A percentile compares a stretch with the other conserved stretches of the same genome.
phyloP scores from a whole-genome alignment of 495 filamentous ascomycete species.

The Neurospora sp. region DNA sequence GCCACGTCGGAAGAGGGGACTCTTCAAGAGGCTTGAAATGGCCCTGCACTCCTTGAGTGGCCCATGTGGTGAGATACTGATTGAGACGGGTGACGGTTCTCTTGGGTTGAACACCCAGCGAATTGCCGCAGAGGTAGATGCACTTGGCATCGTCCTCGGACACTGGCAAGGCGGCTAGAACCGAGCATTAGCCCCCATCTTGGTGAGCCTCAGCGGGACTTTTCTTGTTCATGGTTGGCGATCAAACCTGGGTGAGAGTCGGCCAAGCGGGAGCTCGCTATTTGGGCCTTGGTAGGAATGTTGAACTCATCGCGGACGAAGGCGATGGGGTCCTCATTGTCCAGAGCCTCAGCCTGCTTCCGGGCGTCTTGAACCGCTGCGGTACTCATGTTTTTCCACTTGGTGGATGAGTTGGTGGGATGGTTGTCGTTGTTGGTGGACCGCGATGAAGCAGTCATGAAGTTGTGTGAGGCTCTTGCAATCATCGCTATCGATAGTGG shows the following conservation, averaged over 20 bases:
- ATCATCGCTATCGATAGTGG: neutral
- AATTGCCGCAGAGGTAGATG: constrained; percentile 96
- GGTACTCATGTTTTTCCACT: constrained; percentile 8
- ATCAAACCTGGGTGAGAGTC: constrained; percentile 20
- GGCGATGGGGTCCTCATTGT: constrained; percentile 57
- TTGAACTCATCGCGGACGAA: constrained; percentile 67
- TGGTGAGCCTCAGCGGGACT: neutral
- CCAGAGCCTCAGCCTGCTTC: constrained; percentile 32
- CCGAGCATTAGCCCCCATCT: constrained; percentile 4
- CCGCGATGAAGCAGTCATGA: neutral
- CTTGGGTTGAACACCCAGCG: constrained; percentile 79
- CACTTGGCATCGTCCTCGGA: constrained; percentile 29
- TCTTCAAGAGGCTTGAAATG: constrained; percentile 80
- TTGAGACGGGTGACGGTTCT: constrained; percentile 58
- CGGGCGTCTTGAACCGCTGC: neutral
- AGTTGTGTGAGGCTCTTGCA: neutral
- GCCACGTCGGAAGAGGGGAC: constrained; percentile 66
- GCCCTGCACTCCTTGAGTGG: constrained; percentile 82
- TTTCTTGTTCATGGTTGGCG: constrained; percentile 6
- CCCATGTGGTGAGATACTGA: constrained; percentile 78
- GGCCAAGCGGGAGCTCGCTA: constrained; percentile 54
- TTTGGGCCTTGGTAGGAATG: constrained; percentile 69
- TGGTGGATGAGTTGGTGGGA: neutral
- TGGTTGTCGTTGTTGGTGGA: neutral
- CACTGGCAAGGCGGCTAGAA: constrained; percentile 8